A percentile compares a stretch with the other conserved stretches of the same genome.
These are phyloP conservation scores for Lentinula guzmanii DNA, from an alignment of 768 basidiomycete species.

Conservation along the genomic window DNA sequence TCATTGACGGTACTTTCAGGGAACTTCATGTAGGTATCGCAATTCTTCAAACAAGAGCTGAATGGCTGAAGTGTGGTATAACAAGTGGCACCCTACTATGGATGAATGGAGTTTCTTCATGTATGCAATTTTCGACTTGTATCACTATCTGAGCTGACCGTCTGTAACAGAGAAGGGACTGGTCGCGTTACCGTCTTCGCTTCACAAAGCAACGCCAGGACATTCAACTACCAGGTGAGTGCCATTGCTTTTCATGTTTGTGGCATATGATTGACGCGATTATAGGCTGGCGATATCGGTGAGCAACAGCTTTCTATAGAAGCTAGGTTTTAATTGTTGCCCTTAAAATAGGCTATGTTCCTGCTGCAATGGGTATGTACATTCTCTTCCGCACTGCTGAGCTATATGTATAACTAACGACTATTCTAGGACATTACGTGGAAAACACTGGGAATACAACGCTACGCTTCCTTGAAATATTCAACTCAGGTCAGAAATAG, in stretches of 20 bases:
- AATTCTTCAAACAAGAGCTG: neutral
- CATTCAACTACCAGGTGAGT: slow-evolving; percentile 50
- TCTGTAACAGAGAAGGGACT: slow-evolving; percentile 37
- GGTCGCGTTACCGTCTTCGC: slow-evolving; percentile 55
- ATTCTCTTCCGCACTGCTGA: neutral
- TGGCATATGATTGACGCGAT: neutral
- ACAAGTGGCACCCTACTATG: slow-evolving; percentile 64
- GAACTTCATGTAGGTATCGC: slow-evolving; percentile 45
- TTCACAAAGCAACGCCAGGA: slow-evolving; percentile 43
- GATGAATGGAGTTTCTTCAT: slow-evolving; percentile 62
- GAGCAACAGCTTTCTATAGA: slow-evolving; percentile 8
- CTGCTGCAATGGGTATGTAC: slow-evolving; percentile 44
- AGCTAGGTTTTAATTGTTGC: slow-evolving; percentile 2
- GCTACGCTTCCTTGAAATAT: slow-evolving; percentile 56
- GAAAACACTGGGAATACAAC: slow-evolving; percentile 62
- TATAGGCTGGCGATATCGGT: slow-evolving; percentile 54
- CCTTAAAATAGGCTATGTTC: slow-evolving; percentile 39
- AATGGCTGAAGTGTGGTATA: neutral
- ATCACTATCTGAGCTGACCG: slow-evolving; percentile 4
- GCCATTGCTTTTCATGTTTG: neutral
- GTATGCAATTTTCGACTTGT: slow-evolving; percentile 18
- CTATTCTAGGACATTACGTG: slow-evolving; percentile 50
- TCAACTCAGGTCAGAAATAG: slow-evolving; percentile 37
- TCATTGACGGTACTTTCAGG: slow-evolving; percentile 19
- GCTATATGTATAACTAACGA: neutral